Conservation (phyloP, 352 stramenopile species). For the Pythium sukuiense region DNA sequence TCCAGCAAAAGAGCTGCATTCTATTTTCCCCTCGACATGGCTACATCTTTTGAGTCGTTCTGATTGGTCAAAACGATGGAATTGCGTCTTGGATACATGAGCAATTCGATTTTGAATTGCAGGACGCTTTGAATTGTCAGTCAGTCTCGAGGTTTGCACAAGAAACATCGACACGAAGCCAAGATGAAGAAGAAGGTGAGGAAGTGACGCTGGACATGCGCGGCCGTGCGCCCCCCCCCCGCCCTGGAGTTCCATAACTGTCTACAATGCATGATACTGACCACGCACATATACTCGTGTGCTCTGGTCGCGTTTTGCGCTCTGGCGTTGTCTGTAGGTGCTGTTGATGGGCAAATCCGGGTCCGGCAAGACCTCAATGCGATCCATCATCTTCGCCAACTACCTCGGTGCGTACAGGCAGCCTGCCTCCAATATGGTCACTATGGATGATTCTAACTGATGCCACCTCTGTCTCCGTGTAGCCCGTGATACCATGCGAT, state of each 20-base stretch:
- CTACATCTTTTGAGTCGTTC: conserved; percentile 7
- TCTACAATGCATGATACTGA: neutral
- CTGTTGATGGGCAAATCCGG: conserved; percentile 96
- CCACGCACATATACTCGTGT: neutral
- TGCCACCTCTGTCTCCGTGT: neutral
- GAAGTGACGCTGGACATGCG: neutral
- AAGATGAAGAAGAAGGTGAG: conserved; percentile 36
- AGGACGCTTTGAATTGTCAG: conserved; percentile 11
- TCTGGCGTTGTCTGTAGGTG: conserved; percentile 54
- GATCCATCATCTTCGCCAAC: conserved; percentile 99
- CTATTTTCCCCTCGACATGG: conserved; percentile 3
- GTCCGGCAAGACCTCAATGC: conserved; percentile 99
- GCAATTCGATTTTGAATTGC: neutral
- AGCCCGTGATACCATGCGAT: conserved; percentile 96
- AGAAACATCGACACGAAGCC: conserved; percentile 4
- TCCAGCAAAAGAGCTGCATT: neutral
- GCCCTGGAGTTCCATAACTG: neutral
- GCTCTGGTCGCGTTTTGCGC: neutral
- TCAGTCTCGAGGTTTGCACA: conserved; percentile 1
- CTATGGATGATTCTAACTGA: neutral
- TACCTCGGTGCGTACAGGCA: conserved; percentile 88
- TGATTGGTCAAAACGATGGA: neutral
- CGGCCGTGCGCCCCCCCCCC: neutral
- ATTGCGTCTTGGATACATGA: neutral
- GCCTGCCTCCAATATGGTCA: neutral